Evolutionary conservation across 1,284 basidiomycete genomes (phyloP).

Genomic region (Ganoderma multipileum): DNA sequence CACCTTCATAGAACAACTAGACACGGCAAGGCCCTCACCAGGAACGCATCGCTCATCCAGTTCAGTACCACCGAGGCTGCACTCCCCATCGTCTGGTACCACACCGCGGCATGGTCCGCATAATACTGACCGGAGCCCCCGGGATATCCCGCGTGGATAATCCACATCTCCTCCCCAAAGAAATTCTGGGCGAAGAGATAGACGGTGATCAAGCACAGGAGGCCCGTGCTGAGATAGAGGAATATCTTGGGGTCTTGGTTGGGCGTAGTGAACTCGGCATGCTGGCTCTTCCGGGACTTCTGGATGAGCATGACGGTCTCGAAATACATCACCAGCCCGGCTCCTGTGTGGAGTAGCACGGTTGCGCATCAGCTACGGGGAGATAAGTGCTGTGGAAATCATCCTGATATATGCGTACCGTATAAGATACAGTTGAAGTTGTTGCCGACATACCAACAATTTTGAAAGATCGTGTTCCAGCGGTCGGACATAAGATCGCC

Average conservation of each 20-base stretch:
- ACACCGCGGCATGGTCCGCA: conserved; percentile 22
- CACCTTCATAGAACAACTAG: not conserved
- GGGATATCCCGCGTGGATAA: conserved; percentile 24
- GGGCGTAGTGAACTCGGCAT: not conserved
- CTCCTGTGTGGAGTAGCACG: conserved; percentile 6
- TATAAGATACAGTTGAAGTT: conserved; percentile 14
- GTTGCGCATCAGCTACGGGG: not conserved
- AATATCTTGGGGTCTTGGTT: conserved; percentile 15
- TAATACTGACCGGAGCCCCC: conserved; percentile 25
- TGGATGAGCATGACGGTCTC: conserved; percentile 15
- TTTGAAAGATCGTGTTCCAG: conserved; percentile 6
- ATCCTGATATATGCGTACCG: not conserved
- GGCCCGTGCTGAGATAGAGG: conserved; percentile 23
- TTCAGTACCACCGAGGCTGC: conserved; percentile 23
- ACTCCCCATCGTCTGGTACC: conserved; percentile 31
- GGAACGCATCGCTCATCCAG: conserved; percentile 23
- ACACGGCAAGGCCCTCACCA: conserved; percentile 18
- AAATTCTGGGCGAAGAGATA: conserved; percentile 23
- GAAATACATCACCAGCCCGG: conserved; percentile 25
- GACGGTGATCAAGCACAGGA: conserved; percentile 28
- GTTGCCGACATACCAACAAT: conserved; percentile 8
- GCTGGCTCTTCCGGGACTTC: not conserved
- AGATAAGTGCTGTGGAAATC: not conserved
- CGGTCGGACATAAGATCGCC: not conserved
- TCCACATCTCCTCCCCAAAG: conserved; percentile 32